Evolutionary conservation across 208 protist species (phyloP).

Genomic region (Jaenimonas drosophilae): DNA sequence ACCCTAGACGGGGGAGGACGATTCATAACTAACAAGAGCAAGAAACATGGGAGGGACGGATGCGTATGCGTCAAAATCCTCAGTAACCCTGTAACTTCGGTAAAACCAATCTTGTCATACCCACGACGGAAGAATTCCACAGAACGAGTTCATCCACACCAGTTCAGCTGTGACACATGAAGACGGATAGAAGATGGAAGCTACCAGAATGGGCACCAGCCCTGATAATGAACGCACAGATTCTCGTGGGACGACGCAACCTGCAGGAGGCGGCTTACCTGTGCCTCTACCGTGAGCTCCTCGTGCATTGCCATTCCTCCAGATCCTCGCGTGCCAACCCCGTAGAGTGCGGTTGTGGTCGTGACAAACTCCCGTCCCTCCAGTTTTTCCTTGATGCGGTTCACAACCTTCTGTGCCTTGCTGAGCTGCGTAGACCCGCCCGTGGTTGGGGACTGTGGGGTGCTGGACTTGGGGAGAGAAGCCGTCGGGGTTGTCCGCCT

Average conservation of each 20-base stretch:
- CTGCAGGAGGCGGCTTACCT: conserved; percentile 92
- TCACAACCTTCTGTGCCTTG: conserved; percentile 93
- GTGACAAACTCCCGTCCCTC: conserved; percentile 94
- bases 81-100: too few species aligned
- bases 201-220: conserved; percentile 99
- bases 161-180: too few species aligned
- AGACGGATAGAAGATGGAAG: too few species aligned
- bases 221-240: conserved; percentile 97
- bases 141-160: too few species aligned
- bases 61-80: too few species aligned
- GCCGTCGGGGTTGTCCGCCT: too few species aligned
- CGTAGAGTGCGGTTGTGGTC: conserved; percentile 5
- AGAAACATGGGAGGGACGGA: too few species aligned
- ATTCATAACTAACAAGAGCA: too few species aligned
- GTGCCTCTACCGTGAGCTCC: conserved; percentile 69
- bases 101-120: too few species aligned
- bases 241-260: conserved; percentile 98
- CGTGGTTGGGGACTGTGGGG: neutral
- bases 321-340: conserved; percentile 4
- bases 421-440: conserved; percentile 18
- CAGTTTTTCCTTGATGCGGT: conserved; percentile 97
- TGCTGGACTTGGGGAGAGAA: too few species aligned
- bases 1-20: too few species aligned
- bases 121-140: too few species aligned
- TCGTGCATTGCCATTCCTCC: conserved; percentile 6